Evolutionary conservation across 1,139 yeast genomes (phyloP).

Genomic region (Diutina siamensis): DNA sequence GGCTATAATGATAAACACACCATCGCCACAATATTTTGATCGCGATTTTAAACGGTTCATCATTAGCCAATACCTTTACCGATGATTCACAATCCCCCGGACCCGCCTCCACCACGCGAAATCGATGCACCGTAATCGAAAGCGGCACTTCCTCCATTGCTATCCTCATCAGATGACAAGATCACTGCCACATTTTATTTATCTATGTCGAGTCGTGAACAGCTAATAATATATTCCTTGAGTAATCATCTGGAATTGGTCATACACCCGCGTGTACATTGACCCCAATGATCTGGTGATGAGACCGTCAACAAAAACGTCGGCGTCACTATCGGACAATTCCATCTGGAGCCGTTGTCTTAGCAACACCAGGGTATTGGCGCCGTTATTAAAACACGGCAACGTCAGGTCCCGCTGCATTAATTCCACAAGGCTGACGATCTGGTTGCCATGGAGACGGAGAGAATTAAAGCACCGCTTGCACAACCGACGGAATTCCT

Average conservation of each 20-base stretch:
- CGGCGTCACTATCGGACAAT: slow-evolving; percentile 61
- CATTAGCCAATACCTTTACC: no score
- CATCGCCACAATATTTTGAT: no score
- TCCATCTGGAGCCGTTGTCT: slow-evolving; percentile 74
- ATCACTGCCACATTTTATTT: background rate
- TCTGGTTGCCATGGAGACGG: slow-evolving; percentile 58
- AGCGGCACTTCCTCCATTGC: no score
- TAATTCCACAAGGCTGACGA: slow-evolving; percentile 73
- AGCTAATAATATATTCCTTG: slow-evolving; percentile 79
- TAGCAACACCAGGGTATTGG: slow-evolving; percentile 65
- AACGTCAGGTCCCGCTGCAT: slow-evolving; percentile 86
- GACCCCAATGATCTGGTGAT: slow-evolving; percentile 81
- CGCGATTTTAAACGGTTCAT: no score
- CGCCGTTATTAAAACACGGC: slow-evolving; percentile 88
- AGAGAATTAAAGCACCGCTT: slow-evolving; percentile 64
- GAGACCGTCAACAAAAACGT: slow-evolving; percentile 64
- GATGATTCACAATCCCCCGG: no score
- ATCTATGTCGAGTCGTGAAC: background rate
- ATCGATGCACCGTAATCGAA: no score
- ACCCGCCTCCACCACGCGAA: no score
- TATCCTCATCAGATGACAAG: no score
- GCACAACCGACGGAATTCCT: slow-evolving; percentile 46
- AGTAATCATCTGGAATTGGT: slow-evolving; percentile 85
- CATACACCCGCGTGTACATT: slow-evolving; percentile 81
- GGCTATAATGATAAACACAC: no score